These are phyloP conservation scores for Apiotrichum mycotoxinovorans DNA, from an alignment of 1,284 basidiomycete genomes.

Conservation along the genomic window DNA sequence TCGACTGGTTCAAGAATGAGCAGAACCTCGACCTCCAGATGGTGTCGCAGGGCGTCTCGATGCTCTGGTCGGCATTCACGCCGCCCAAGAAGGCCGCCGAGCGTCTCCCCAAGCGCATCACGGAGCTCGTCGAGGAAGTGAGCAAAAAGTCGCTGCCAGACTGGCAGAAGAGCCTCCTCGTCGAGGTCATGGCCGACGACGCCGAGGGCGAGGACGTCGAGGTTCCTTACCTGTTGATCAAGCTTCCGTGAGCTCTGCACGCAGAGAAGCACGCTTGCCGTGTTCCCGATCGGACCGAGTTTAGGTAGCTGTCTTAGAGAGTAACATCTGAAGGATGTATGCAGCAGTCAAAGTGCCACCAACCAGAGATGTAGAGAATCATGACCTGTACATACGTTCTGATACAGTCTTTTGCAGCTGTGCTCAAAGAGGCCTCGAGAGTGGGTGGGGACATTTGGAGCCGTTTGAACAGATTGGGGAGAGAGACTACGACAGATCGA, in stretches of 20 bases:
- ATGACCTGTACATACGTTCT: too few relatives aligned
- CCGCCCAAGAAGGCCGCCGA: conserved; percentile 90
- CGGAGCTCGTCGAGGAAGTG: conserved; percentile 84
- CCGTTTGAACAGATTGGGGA: too few relatives aligned
- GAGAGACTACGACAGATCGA: too few relatives aligned
- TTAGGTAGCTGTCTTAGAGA: too few relatives aligned
- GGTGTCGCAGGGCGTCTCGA: conserved; percentile 95
- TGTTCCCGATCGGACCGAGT: too few relatives aligned
- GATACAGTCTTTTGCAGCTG: too few relatives aligned
- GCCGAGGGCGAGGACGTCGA: conserved; percentile 68
- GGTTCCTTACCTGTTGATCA: conserved; percentile 34
- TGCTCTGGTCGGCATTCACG: conserved; percentile 94
- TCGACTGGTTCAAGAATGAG: conserved; percentile 77
- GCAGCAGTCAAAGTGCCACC: not conserved
- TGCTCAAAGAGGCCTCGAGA: too few relatives aligned
- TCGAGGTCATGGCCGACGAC: conserved; percentile 92
- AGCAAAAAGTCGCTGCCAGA: conserved; percentile 86
- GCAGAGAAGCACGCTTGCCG: too few relatives aligned
- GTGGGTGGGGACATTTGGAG: too few relatives aligned
- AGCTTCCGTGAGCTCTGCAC: conserved; percentile 8
- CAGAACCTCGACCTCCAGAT: conserved; percentile 89
- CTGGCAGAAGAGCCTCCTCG: conserved; percentile 74
- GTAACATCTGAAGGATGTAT: not conserved
- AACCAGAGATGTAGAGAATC: too few relatives aligned
- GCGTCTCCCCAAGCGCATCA: conserved; percentile 82